Percentiles rank a stretch among this genome's conserved stretches.
Evolutionary conservation across 352 stramenopile genomes (phyloP).

Genomic region (Phytophthora cryptogea): DNA sequence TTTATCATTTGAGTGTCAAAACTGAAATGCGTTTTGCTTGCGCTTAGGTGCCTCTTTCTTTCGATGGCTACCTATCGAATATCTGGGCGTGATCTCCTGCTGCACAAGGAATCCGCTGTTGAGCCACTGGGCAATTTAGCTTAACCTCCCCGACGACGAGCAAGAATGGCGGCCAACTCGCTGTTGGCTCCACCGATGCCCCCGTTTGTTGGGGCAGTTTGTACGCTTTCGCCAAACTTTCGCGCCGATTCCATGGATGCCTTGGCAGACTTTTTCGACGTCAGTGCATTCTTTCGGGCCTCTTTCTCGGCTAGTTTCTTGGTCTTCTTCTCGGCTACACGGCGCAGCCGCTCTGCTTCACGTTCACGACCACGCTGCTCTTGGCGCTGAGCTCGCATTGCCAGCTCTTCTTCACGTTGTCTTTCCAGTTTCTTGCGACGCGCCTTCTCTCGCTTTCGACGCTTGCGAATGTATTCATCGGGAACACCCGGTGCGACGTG

Average conservation of each 20-base stretch:
- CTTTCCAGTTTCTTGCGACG: slow-evolving; percentile 74
- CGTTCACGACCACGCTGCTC: slow-evolving; percentile 65
- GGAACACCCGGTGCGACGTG: slow-evolving; percentile 69
- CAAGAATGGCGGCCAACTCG: slow-evolving; percentile 81
- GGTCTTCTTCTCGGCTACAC: slow-evolving; percentile 86
- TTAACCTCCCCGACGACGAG: slow-evolving; percentile 59
- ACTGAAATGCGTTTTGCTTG: slow-evolving; percentile 24
- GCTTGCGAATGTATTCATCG: slow-evolving; percentile 86
- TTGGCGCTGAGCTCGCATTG: slow-evolving; percentile 68
- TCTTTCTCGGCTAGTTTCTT: slow-evolving; percentile 86
- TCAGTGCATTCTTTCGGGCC: slow-evolving; percentile 49
- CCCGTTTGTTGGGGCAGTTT: slow-evolving; percentile 42
- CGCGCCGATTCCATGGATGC: slow-evolving; percentile 58
- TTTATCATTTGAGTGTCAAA: slow-evolving; percentile 7
- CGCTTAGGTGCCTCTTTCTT: slow-evolving; percentile 5
- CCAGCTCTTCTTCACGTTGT: slow-evolving; percentile 77
- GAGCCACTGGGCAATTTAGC: background rate
- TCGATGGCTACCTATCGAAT: slow-evolving; percentile 3
- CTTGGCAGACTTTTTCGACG: slow-evolving; percentile 49
- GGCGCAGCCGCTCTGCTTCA: slow-evolving; percentile 74
- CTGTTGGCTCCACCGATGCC: slow-evolving; percentile 75
- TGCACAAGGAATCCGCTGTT: background rate
- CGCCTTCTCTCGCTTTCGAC: slow-evolving; percentile 83
- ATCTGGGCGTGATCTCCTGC: background rate
- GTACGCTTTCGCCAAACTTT: slow-evolving; percentile 77